These are phyloP conservation scores for Komagataella phaffii DNA, from an alignment of 805 yeast species.

Conservation along the genomic window DNA sequence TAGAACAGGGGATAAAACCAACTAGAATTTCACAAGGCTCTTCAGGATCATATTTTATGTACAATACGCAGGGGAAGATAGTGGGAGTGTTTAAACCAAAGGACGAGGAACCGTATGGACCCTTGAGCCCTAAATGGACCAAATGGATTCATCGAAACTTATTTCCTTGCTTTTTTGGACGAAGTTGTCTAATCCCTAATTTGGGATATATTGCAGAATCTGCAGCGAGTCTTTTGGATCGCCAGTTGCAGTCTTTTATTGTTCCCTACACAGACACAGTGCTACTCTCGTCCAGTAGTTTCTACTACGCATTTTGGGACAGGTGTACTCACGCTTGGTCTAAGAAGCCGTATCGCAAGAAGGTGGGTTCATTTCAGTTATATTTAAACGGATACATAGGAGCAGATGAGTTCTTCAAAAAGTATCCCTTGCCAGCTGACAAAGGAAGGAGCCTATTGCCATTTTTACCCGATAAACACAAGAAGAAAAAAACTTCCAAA, in stretches of 20 bases:
- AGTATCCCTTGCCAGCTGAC: conserved; percentile 36
- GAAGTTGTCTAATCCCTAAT: conserved; percentile 62
- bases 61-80: conserved; percentile 18
- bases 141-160: conserved; percentile 67
- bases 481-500: background rate
- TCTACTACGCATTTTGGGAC: conserved; percentile 42
- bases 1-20: conserved; percentile 33
- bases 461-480: background rate
- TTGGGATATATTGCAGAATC: conserved; percentile 61
- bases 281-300: conserved; percentile 29
- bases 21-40: conserved; percentile 49
- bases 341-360: conserved; percentile 21
- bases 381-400: conserved; percentile 45
- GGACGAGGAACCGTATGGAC: conserved; percentile 75
- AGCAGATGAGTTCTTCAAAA: conserved; percentile 45
- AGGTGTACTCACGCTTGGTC: conserved; percentile 11
- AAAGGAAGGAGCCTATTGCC: background rate
- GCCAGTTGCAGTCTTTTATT: conserved; percentile 40
- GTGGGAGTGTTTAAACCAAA: conserved; percentile 65
- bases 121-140: conserved; percentile 66
- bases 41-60: conserved; percentile 57
- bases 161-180: conserved; percentile 67
- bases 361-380: conserved; percentile 56
- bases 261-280: conserved; percentile 59
- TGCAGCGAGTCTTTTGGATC: conserved; percentile 56